phyloP scores from a whole-genome alignment of 805 yeast genomes.

The Candida chauliodis region DNA sequence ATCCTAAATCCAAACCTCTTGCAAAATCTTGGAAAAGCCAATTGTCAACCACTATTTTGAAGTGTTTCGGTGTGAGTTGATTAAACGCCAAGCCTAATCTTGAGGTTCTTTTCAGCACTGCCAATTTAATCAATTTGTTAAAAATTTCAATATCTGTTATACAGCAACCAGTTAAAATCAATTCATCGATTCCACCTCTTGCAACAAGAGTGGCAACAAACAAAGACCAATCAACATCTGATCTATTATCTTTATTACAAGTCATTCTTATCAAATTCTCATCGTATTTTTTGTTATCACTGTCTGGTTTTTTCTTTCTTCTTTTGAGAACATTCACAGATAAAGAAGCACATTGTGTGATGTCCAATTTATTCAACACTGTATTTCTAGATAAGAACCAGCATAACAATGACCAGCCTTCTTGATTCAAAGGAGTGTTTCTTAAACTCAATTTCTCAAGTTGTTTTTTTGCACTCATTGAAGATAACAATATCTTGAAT shows the following conservation, averaged over 20 bases:
- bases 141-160: conserved; percentile 54
- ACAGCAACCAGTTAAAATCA: conserved; percentile 75
- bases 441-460: conserved; percentile 72
- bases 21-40: conserved; percentile 54
- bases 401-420: conserved; percentile 78
- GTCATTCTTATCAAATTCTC: conserved; percentile 38
- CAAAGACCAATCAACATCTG: conserved; percentile 80
- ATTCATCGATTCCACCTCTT: conserved; percentile 75
- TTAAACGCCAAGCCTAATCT: conserved; percentile 78
- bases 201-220: conserved; percentile 64
- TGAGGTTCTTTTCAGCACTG: conserved; percentile 50
- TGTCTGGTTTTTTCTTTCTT: conserved; percentile 20
- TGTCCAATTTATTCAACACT: conserved; percentile 56
- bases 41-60: conserved; percentile 46
- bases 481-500: conserved; percentile 67
- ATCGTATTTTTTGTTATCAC: conserved; percentile 20
- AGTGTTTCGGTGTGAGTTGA: conserved; percentile 57
- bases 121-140: conserved; percentile 51
- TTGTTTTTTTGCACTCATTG: conserved; percentile 62
- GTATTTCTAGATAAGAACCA: conserved; percentile 67
- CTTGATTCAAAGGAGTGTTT: conserved; percentile 67
- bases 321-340: conserved; percentile 42
- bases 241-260: conserved; percentile 52
- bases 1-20: conserved; percentile 79
- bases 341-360: conserved; percentile 63